A percentile compares a stretch with the other conserved stretches of the same genome.
phyloP scores from a whole-genome alignment of 1,284 basidiomycete species.

The Melampsora occidentalis region DNA sequence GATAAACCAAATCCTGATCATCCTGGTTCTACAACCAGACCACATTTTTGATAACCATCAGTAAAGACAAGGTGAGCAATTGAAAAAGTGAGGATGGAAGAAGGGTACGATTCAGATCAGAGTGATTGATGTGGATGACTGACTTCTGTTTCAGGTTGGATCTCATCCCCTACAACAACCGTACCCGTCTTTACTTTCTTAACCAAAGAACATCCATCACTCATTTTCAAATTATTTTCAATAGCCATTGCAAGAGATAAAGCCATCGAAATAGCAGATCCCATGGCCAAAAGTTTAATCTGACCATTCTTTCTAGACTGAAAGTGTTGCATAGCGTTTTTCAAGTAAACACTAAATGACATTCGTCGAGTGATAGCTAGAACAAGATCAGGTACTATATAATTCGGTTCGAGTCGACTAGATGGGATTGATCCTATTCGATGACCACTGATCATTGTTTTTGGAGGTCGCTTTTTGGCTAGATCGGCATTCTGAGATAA shows the following conservation, averaged over 20 bases:
- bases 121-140: not conserved
- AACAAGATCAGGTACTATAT: not conserved
- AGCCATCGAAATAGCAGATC: slow-evolving; percentile 28
- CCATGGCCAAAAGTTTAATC: slow-evolving; percentile 21
- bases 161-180: slow-evolving; percentile 31
- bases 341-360: slow-evolving; percentile 33
- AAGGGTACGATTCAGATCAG: no score
- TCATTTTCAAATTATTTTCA: slow-evolving; percentile 15
- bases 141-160: slow-evolving; percentile 5
- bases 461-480: no score
- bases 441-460: slow-evolving; percentile 10
- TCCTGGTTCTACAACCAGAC: not conserved
- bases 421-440: not conserved
- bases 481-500: no score
- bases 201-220: not conserved
- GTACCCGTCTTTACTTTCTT: slow-evolving; percentile 27
- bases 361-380: slow-evolving; percentile 21
- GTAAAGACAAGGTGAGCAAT: not conserved
- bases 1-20: slow-evolving; percentile 30
- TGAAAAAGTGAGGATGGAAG: no score
- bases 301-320: not conserved
- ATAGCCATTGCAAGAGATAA: slow-evolving; percentile 34
- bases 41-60: slow-evolving; percentile 1
- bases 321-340: slow-evolving; percentile 14
- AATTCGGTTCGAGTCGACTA: slow-evolving; percentile 16